Evolutionary conservation across 257 asterid genomes (phyloP).

Genomic region (Galeopsis tetrahit): DNA sequence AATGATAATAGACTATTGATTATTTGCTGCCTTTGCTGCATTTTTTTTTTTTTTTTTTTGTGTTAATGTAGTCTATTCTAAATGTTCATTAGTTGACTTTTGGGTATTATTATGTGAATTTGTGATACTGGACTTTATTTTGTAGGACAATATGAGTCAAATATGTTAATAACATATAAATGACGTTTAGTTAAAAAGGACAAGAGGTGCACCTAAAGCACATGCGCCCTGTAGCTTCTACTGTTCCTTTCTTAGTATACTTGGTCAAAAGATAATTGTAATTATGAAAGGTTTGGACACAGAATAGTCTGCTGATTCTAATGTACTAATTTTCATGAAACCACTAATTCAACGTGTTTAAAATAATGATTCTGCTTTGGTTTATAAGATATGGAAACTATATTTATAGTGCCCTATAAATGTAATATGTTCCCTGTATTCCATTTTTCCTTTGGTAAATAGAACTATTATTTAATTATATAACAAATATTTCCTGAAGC

Average conservation of each 20-base stretch:
- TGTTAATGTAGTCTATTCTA: too few species aligned
- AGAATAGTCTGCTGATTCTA: not conserved
- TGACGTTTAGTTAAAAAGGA: too few species aligned
- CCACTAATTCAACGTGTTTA: not conserved
- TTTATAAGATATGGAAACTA: not conserved
- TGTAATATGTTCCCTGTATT: not conserved
- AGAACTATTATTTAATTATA: not conserved
- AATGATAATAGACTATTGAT: too few species aligned
- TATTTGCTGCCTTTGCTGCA: too few species aligned
- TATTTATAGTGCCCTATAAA: not conserved
- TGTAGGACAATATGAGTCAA: too few species aligned
- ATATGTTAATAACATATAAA: too few species aligned
- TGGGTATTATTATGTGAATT: too few species aligned
- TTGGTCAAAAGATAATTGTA: not conserved
- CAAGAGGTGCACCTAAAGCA: too few species aligned
- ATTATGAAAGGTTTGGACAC: not conserved
- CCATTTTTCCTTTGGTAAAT: not conserved
- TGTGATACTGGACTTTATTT: too few species aligned
- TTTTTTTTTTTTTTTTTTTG: too few species aligned
- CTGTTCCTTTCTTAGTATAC: not conserved
- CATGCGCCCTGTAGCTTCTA: not conserved
- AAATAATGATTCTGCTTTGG: not conserved
- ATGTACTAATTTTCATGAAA: slow-evolving; percentile 20
- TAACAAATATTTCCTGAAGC: not conserved
- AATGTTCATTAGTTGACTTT: too few species aligned